A percentile compares a stretch with the other conserved stretches of the same genome.
Evolutionary conservation across 2,329 filamentous ascomycete genomes (phyloP).

Genomic region (Alternaria tenuissima): DNA sequence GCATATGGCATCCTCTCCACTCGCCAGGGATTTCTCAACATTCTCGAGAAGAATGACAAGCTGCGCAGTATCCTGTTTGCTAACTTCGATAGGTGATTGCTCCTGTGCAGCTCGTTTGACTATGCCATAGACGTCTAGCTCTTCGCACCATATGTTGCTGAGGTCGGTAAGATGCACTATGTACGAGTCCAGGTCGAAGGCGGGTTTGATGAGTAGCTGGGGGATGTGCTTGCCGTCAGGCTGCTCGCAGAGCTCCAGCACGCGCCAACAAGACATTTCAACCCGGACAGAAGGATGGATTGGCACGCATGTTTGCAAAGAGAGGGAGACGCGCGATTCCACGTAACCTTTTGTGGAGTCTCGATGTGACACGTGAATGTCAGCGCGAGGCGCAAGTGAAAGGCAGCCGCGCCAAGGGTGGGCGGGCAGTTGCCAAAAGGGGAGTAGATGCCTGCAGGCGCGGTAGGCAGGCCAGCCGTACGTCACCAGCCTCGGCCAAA

Average conservation of each 20-base stretch:
- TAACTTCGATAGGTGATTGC: slow-evolving; percentile 76
- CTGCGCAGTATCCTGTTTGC: slow-evolving; percentile 70
- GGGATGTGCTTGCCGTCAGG: slow-evolving; percentile 55
- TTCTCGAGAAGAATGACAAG: slow-evolving; percentile 72
- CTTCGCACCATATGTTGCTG: slow-evolving; percentile 76
- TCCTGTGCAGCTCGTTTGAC: slow-evolving; percentile 68
- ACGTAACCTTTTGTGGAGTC: background rate
- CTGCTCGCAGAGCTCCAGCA: slow-evolving; percentile 38
- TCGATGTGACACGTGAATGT: background rate
- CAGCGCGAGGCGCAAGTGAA: slow-evolving; percentile 4
- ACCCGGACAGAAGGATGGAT: background rate
- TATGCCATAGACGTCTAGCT: slow-evolving; percentile 68
- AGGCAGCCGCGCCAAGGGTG: slow-evolving; percentile 23
- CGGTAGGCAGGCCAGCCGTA: slow-evolving; percentile 21
- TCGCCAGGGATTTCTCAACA: slow-evolving; percentile 60
- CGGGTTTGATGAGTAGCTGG: slow-evolving; percentile 69
- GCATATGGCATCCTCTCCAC: slow-evolving; percentile 49
- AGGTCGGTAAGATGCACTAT: slow-evolving; percentile 74
- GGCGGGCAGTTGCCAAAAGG: background rate
- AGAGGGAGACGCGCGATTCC: background rate
- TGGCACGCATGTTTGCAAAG: background rate
- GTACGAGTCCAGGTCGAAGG: slow-evolving; percentile 66
- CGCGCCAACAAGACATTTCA: slow-evolving; percentile 47
- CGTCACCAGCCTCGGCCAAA: slow-evolving; percentile 30
- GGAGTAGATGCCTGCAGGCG: slow-evolving; percentile 11